Evolutionary conservation across 768 basidiomycete species (phyloP).

Genomic region (Mycena capillaripes): DNA sequence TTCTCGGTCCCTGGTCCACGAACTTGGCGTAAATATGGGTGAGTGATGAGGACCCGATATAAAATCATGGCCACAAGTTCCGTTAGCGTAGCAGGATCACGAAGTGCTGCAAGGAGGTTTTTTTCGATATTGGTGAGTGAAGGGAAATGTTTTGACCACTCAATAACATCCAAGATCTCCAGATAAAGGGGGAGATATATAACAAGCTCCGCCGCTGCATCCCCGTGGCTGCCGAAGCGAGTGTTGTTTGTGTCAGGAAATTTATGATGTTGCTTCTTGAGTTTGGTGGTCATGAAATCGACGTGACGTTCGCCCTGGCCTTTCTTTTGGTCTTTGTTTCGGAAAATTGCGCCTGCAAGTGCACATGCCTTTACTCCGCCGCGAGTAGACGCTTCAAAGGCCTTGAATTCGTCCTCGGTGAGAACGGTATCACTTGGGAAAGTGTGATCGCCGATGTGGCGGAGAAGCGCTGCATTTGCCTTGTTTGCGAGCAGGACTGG

Average conservation of each 20-base stretch:
- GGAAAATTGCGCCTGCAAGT: no score
- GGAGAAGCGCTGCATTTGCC: no score
- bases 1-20: conserved; percentile 17
- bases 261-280: background rate
- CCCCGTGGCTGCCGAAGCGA: conserved; percentile 14
- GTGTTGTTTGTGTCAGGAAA: conserved; percentile 22
- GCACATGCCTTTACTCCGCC: no score
- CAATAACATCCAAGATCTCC: conserved; percentile 34
- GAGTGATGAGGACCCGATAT: conserved; percentile 30
- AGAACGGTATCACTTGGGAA: no score
- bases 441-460: no score
- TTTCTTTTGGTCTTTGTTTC: no score
- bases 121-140: conserved; percentile 40
- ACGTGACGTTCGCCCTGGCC: conserved; percentile 33
- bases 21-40: conserved; percentile 37
- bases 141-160: conserved; percentile 32
- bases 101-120: conserved; percentile 37
- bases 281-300: background rate
- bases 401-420: no score
- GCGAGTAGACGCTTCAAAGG: no score
- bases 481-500: no score
- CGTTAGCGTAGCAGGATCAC: conserved; percentile 31
- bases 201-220: background rate
- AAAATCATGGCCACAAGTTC: conserved; percentile 36
- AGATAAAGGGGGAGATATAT: conserved; percentile 3